Percentiles rank a stretch among this genome's conserved stretches.
These are phyloP conservation scores for Coccinonectria pachysandricola DNA, from an alignment of 2,329 filamentous ascomycete genomes.

Conservation along the genomic window DNA sequence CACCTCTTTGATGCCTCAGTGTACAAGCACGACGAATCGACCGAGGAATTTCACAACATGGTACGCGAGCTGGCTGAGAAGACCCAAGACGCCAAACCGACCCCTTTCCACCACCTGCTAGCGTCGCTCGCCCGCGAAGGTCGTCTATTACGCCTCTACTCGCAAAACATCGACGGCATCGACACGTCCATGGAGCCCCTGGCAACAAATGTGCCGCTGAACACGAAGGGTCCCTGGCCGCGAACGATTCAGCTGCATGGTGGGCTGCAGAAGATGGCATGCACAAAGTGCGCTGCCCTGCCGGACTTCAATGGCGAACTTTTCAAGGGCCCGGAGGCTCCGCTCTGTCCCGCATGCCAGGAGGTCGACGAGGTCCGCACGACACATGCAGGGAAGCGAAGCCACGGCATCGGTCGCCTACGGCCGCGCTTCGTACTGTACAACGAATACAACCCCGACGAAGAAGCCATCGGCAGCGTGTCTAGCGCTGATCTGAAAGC, in stretches of 20 bases:
- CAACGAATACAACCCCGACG: slow-evolving; percentile 94
- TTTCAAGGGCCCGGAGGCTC: slow-evolving; percentile 77
- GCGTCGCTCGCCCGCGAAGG: slow-evolving; percentile 82
- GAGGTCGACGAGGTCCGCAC: slow-evolving; percentile 68
- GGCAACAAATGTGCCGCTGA: slow-evolving; percentile 69
- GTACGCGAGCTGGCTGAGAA: slow-evolving; percentile 77
- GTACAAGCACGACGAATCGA: slow-evolving; percentile 84
- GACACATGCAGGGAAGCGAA: slow-evolving; percentile 69
- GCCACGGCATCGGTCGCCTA: slow-evolving; percentile 83
- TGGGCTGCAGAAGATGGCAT: slow-evolving; percentile 91
- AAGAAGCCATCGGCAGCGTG: slow-evolving; percentile 89
- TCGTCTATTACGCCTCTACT: slow-evolving; percentile 81
- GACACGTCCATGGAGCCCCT: slow-evolving; percentile 77
- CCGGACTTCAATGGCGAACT: slow-evolving; percentile 65
- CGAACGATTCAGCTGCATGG: slow-evolving; percentile 89
- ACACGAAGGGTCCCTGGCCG: slow-evolving; percentile 81
- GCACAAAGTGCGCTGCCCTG: slow-evolving; percentile 78
- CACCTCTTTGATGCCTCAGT: slow-evolving; percentile 95
- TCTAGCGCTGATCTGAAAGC: slow-evolving; percentile 76
- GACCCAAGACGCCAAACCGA: slow-evolving; percentile 68
- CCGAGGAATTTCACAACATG: slow-evolving; percentile 91
- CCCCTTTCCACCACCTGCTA: slow-evolving; percentile 85
- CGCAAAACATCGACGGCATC: slow-evolving; percentile 93
- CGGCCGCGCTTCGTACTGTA: slow-evolving; percentile 93
- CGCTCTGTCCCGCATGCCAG: slow-evolving; percentile 66